phyloP scores from a whole-genome alignment of 2,329 filamentous ascomycete genomes.

The Aspergillus amoenus region DNA sequence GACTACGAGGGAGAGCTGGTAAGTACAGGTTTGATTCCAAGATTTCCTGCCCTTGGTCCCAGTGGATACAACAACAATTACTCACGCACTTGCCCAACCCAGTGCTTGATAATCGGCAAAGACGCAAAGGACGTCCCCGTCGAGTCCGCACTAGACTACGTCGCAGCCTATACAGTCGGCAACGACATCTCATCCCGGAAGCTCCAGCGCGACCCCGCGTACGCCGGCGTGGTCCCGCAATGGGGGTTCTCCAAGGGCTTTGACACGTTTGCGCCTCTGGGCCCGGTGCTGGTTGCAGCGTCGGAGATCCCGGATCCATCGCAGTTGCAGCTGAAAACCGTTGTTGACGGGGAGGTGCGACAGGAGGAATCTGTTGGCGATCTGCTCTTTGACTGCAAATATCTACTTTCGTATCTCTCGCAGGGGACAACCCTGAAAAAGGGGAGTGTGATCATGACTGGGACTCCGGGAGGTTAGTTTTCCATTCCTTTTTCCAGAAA shows the following conservation, averaged over 20 bases:
- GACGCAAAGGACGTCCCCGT: conserved; percentile 52
- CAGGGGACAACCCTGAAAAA: conserved; percentile 45
- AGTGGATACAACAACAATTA: no score
- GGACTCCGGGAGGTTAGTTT: conserved; percentile 44
- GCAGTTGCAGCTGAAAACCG: conserved; percentile 46
- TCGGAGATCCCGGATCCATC: conserved; percentile 46
- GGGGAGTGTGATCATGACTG: conserved; percentile 53
- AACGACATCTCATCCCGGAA: conserved; percentile 59
- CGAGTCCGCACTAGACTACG: conserved; percentile 48
- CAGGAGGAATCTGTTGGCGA: conserved; percentile 46
- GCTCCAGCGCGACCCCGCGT: conserved; percentile 50
- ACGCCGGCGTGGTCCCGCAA: conserved; percentile 55
- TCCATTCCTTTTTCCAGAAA: background rate
- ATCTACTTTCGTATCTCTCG: conserved; percentile 33
- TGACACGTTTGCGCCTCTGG: conserved; percentile 56
- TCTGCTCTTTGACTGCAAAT: conserved; percentile 47
- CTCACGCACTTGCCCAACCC: no score
- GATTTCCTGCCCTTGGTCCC: no score
- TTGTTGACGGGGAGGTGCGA: conserved; percentile 49
- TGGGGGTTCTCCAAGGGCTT: conserved; percentile 60
- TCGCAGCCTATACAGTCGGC: conserved; percentile 55
- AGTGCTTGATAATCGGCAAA: conserved; percentile 53
- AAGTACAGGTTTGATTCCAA: no score
- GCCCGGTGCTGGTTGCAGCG: conserved; percentile 49
- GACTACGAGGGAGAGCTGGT: conserved; percentile 78